A percentile compares a stretch with the other conserved stretches of the same genome.
These are phyloP conservation scores for Ophiocordyceps robertsii DNA, from an alignment of 2,329 filamentous ascomycete species.

Conservation along the genomic window DNA sequence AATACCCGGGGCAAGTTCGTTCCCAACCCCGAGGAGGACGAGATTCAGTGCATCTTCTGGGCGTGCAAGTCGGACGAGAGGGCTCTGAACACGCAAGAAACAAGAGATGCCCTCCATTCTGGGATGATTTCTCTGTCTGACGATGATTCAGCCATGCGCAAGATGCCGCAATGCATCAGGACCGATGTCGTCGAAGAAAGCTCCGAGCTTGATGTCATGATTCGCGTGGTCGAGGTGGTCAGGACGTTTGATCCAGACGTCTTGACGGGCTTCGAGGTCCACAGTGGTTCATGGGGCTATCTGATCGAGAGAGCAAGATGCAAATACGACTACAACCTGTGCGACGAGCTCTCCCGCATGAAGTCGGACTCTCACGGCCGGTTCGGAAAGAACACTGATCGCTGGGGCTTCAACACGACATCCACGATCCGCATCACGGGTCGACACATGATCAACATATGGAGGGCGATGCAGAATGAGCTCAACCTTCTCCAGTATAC, in stretches of 20 bases:
- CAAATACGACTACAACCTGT: conserved; percentile 83
- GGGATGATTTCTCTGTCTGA: conserved; percentile 64
- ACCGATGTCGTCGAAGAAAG: conserved; percentile 60
- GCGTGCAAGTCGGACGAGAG: conserved; percentile 63
- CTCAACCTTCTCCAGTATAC: conserved; percentile 87
- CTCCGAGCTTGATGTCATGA: conserved; percentile 74
- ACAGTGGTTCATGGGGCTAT: conserved; percentile 90
- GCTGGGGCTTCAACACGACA: conserved; percentile 89
- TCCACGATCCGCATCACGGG: conserved; percentile 89
- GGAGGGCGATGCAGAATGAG: conserved; percentile 91
- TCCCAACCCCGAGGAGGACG: conserved; percentile 83
- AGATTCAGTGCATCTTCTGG: conserved; percentile 84
- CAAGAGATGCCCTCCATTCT: conserved; percentile 36
- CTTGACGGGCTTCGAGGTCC: conserved; percentile 87
- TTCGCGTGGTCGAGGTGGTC: conserved; percentile 77
- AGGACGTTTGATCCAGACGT: conserved; percentile 79
- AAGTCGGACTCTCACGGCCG: conserved; percentile 70
- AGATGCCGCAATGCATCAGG: conserved; percentile 46
- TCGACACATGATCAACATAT: conserved; percentile 92
- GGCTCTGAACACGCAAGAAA: conserved; percentile 20
- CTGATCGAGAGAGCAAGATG: conserved; percentile 76
- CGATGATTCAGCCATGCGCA: conserved; percentile 42
- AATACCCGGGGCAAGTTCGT: conserved; percentile 71
- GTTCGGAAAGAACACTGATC: conserved; percentile 75
- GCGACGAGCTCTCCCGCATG: conserved; percentile 82